Conservation (phyloP, 345 rosid genomes). For the Citrus maxima region DNA sequence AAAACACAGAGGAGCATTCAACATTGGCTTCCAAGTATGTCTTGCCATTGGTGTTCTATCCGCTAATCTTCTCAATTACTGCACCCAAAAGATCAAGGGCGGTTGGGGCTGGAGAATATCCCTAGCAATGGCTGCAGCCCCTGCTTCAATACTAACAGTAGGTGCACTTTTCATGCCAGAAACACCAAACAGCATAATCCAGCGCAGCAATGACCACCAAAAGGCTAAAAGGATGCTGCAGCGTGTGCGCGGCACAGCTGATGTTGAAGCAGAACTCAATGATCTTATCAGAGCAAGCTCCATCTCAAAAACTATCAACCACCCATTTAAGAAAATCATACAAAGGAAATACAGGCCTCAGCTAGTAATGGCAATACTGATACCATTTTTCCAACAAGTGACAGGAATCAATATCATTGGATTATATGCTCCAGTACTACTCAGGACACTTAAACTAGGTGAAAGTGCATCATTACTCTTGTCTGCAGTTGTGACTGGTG, state of each 20-base stretch:
- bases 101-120: constrained; percentile 85
- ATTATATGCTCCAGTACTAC: constrained; percentile 69
- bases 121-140: constrained; percentile 60
- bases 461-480: constrained; percentile 49
- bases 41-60: constrained; percentile 53
- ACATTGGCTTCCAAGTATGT: constrained; percentile 65
- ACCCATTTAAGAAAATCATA: constrained; percentile 41
- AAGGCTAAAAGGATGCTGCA: constrained; percentile 49
- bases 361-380: constrained; percentile 59
- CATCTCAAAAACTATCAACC: constrained; percentile 21
- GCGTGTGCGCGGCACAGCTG: constrained; percentile 49
- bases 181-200: constrained; percentile 69
- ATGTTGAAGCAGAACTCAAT: constrained; percentile 10
- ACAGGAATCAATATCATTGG: constrained; percentile 70
- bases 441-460: constrained; percentile 60
- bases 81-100: constrained; percentile 52
- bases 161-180: constrained; percentile 69
- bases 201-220: constrained; percentile 25
- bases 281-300: constrained; percentile 7
- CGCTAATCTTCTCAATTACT: constrained; percentile 60
- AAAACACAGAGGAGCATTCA: constrained; percentile 71
- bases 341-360: constrained; percentile 60
- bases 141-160: constrained; percentile 54
- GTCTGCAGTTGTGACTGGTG: constrained; percentile 49
- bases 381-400: constrained; percentile 73